Evolutionary conservation across 352 stramenopile genomes (phyloP).

Genomic region (Thraustochytrium sp.): DNA sequence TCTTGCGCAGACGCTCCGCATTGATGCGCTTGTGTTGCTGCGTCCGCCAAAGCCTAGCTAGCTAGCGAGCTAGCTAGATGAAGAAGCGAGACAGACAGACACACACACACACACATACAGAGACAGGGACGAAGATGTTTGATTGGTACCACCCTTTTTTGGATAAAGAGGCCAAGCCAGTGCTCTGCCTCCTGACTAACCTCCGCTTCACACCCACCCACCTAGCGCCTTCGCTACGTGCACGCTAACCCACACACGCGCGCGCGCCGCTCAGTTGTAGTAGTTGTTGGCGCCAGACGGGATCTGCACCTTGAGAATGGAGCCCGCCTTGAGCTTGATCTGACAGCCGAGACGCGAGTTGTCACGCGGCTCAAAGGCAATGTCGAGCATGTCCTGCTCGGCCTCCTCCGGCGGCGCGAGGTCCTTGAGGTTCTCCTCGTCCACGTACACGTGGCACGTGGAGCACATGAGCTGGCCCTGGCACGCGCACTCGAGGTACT

Average conservation of each 20-base stretch:
- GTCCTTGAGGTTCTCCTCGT: constrained; percentile 59
- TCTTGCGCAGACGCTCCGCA: not conserved
- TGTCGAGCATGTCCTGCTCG: constrained; percentile 60
- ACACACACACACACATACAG: too few species aligned
- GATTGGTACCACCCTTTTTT: too few species aligned
- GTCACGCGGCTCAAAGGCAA: constrained; percentile 55
- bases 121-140: too few species aligned
- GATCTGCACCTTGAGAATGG: constrained; percentile 49
- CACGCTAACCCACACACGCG: not conserved
- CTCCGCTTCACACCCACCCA: too few species aligned
- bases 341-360: constrained; percentile 58
- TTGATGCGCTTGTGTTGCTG: not conserved
- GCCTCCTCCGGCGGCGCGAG: constrained; percentile 52
- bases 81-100: too few species aligned
- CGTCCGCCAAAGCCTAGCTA: too few species aligned
- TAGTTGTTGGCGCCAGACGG: constrained; percentile 51
- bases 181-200: too few species aligned
- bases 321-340: constrained; percentile 51
- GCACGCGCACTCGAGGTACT: constrained; percentile 62
- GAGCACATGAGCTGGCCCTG: constrained; percentile 64
- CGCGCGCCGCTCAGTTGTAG: not conserved
- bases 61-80: too few species aligned
- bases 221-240: too few species aligned
- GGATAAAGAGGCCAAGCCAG: too few species aligned
- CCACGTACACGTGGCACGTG: constrained; percentile 68